A percentile compares a stretch with the other conserved stretches of the same genome.
Evolutionary conservation across 805 yeast genomes (phyloP).

Genomic region (Deakozyma indianensis): DNA sequence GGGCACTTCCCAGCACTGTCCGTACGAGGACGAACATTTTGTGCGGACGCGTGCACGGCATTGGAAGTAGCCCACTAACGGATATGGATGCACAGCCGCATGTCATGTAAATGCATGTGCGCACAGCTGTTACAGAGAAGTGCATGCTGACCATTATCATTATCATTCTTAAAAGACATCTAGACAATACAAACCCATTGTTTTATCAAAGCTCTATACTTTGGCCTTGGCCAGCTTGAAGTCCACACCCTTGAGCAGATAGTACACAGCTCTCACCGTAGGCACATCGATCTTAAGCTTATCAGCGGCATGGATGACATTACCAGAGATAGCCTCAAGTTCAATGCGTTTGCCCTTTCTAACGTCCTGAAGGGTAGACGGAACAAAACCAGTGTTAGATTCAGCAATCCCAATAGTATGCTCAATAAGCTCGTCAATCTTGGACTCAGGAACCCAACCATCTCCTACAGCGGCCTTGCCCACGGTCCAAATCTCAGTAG

Average conservation of each 20-base stretch:
- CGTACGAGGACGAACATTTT: neutral
- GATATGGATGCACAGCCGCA: too few relatives aligned
- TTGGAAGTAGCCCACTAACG: neutral
- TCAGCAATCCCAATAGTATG: neutral
- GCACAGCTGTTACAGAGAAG: too few relatives aligned
- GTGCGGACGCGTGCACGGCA: too few relatives aligned
- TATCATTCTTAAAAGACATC: too few relatives aligned
- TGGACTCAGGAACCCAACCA: slow-evolving; percentile 4
- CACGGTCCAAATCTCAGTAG: slow-evolving; percentile 6
- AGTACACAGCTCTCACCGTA: slow-evolving; percentile 3
- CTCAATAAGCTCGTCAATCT: slow-evolving; percentile 1
- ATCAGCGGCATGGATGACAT: slow-evolving; percentile 6
- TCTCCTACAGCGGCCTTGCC: slow-evolving; percentile 5
- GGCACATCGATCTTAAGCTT: slow-evolving; percentile 6
- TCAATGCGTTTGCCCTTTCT: slow-evolving; percentile 8
- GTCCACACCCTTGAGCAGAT: slow-evolving; percentile 6
- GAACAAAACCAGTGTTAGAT: slow-evolving; percentile 5
- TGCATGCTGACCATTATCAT: too few relatives aligned
- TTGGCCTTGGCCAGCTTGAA: slow-evolving; percentile 1
- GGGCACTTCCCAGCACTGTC: neutral
- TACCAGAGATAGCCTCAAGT: slow-evolving; percentile 6
- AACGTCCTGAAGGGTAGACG: slow-evolving; percentile 9
- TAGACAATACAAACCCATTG: too few relatives aligned
- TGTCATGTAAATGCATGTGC: too few relatives aligned
- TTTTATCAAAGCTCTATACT: too few relatives aligned